Percentiles rank a stretch among this genome's conserved stretches.
Evolutionary conservation across 2,329 filamentous ascomycete species (phyloP).

Genomic region (Fusarium floridanum): DNA sequence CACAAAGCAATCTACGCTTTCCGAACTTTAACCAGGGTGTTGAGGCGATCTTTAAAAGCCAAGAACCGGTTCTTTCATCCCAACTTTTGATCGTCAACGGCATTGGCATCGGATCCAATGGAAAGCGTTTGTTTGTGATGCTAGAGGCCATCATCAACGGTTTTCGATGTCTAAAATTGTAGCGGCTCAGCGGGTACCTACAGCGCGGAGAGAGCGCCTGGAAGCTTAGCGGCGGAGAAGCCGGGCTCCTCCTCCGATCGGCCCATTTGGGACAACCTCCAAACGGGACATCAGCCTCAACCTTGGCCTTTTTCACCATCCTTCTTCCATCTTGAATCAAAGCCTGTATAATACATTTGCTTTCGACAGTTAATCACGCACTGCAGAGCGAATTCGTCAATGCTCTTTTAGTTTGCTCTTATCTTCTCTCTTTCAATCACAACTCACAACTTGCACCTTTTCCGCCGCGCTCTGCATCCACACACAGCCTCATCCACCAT

Average conservation of each 20-base stretch:
- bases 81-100: background rate
- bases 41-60: background rate
- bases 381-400: background rate
- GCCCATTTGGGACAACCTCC: constrained; percentile 4
- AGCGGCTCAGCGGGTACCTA: background rate
- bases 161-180: background rate
- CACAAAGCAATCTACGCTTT: background rate
- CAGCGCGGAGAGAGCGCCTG: background rate
- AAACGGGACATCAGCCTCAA: constrained; percentile 27
- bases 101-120: background rate
- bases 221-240: constrained; percentile 27
- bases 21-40: background rate
- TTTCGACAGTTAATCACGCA: background rate
- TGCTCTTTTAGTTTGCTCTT: background rate
- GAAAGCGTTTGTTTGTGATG: background rate
- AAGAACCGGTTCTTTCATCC: background rate
- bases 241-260: constrained; percentile 32
- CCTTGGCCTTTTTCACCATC: background rate
- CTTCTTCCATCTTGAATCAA: constrained; percentile 1
- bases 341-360: background rate
- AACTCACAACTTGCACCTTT: background rate
- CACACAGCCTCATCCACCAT: constrained; percentile 53
- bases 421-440: background rate
- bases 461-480: background rate
- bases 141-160: background rate